Percentiles rank a stretch among this genome's conserved stretches.
Conservation (phyloP, 2,329 filamentous ascomycete genomes). For the Monilinia vaccinii-corymbosi region DNA sequence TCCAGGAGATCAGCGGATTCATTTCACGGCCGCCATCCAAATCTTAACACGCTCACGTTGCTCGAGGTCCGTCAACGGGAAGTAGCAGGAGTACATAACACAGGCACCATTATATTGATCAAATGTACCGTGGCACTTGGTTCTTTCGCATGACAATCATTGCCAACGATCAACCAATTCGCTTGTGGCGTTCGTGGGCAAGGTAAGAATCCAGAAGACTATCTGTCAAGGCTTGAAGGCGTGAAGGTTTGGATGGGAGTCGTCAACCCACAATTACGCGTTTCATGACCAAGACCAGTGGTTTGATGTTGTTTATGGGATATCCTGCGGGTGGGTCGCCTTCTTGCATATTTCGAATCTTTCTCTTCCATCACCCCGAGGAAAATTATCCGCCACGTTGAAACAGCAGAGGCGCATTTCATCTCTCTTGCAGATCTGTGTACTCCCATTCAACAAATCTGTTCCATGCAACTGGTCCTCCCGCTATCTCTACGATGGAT, state of each 20-base stretch:
- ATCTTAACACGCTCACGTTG: slow-evolving; percentile 17
- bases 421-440: slow-evolving; percentile 11
- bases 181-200: slow-evolving; percentile 2
- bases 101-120: slow-evolving; percentile 8
- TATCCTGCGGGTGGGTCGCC: slow-evolving; percentile 9
- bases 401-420: slow-evolving; percentile 2
- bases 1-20: slow-evolving; percentile 18
- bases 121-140: slow-evolving; percentile 7
- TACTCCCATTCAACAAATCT: slow-evolving; percentile 12
- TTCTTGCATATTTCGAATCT: slow-evolving; percentile 16
- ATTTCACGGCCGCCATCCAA: slow-evolving; percentile 6
- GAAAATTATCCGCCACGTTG: slow-evolving; percentile 8
- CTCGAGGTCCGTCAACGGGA: slow-evolving; percentile 22
- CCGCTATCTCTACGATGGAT: slow-evolving; percentile 1
- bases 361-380: slow-evolving; percentile 1
- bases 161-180: slow-evolving; percentile 7
- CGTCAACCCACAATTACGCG: background rate
- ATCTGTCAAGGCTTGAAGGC: slow-evolving; percentile 3
- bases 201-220: background rate
- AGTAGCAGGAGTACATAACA: slow-evolving; percentile 17
- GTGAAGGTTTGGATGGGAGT: background rate
- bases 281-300: background rate
- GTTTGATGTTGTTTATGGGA: background rate
- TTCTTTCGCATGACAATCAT: slow-evolving; percentile 4
- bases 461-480: slow-evolving; percentile 12